Percentiles rank a stretch among this genome's conserved stretches.
Evolutionary conservation across 352 stramenopile species (phyloP).

Genomic region (Pythium plurisporium): DNA sequence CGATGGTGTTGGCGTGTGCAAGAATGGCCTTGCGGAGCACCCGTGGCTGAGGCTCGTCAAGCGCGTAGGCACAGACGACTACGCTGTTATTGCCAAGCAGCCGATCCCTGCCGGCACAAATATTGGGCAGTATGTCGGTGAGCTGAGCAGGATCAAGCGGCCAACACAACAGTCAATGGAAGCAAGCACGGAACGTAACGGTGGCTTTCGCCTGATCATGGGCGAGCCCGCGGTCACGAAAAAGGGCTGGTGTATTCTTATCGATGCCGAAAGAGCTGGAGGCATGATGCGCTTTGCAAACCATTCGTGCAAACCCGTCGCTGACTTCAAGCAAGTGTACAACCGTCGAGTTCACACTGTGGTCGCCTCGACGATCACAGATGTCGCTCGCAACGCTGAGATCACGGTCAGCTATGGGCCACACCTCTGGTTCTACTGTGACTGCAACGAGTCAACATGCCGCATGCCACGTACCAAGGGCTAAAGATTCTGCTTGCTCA

Average conservation of each 20-base stretch:
- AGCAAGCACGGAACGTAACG: neutral
- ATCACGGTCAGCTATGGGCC: neutral
- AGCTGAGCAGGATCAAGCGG: neutral
- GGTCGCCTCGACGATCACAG: neutral
- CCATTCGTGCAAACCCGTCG: neutral
- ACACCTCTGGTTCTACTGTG: neutral
- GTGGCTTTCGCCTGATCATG: neutral
- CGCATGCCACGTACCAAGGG: no score
- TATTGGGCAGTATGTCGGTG: neutral
- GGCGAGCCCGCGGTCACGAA: neutral
- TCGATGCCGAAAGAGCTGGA: neutral
- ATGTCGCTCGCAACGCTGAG: neutral
- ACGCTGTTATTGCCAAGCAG: neutral
- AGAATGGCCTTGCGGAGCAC: neutral
- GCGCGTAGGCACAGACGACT: neutral
- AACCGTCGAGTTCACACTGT: neutral
- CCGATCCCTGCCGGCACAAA: neutral
- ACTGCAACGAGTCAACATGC: no score
- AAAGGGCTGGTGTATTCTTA: neutral
- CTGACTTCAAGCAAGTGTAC: neutral
- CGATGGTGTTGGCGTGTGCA: neutral
- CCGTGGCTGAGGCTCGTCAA: neutral
- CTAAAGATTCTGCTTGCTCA: no score
- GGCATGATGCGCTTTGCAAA: neutral
- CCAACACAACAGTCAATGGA: neutral